Evolutionary conservation across 768 basidiomycete species (phyloP), one percentile per base, ranked within the genome.

Genomic region (Termitomyces bulborhizus): DNA sequence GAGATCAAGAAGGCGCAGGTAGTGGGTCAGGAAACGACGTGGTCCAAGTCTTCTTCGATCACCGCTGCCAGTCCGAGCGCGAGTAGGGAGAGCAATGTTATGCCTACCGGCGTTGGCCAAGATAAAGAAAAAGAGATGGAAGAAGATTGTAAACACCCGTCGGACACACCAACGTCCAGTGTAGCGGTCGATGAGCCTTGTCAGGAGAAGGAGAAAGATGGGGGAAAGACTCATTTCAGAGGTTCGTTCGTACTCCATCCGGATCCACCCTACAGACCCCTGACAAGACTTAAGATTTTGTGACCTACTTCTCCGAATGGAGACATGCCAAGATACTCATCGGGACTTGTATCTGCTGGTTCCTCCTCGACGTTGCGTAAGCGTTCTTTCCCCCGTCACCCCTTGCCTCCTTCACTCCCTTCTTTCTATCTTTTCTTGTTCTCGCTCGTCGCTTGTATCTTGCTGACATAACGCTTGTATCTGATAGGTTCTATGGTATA

Each of bases 281-380:
- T 47, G 34, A 47, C 46, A 24, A 12, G 21, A 24, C 11, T 3
- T 3, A 56, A 80, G 88, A 89, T 50, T 88, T 88, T 65, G 13
- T 82, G 46, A 53, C 54, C 0, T 90, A 92, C 69, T 86, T 90
- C 65, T 80, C 80, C 5, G 79, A 89, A 64, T 89, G 86, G 86
- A 72, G 80, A 6, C 86, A 91, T 53, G 71, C 75, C 3, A 86
- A 84, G 62, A 66, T 84, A 21, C 71, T 92, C 12, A 71, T 91
- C 44, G 88, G 84, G 11, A 90, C 88, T 0, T 79, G 77, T 54
- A 31, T 66, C 42, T 85, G 81, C 59, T 91, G 90, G 90, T 89
- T 91, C 72, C 64, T 90, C 24, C 75, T 90, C 34, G 88, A 90
- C 60, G 77, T 90, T 32, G 84, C 87, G 79, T 85, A 61, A 55